Percentiles rank a stretch among this genome's conserved stretches.
Conservation (phyloP, 139 green algal genomes). For the Chlorella sp. region DNA sequence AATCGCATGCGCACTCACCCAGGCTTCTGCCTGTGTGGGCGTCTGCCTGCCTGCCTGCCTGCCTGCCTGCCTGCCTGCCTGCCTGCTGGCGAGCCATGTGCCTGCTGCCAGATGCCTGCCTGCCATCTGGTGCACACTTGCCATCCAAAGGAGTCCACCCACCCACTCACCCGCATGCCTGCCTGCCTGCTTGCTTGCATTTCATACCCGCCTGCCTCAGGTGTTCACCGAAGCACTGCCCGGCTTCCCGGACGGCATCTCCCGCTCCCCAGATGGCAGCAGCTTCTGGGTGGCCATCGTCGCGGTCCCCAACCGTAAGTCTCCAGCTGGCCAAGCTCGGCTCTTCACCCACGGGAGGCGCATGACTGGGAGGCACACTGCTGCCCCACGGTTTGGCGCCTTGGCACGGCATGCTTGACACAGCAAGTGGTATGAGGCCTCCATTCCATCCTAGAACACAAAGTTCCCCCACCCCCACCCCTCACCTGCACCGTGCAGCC, state of each 20-base stretch:
- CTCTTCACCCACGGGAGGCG: no score
- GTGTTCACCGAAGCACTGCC: slow-evolving; percentile 60
- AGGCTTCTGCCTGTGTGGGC: no score
- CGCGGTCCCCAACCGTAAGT: not conserved
- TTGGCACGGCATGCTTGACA: no score
- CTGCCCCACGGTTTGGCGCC: no score
- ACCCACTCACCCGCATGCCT: not conserved
- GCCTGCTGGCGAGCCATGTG: no score
- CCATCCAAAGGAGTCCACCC: no score
- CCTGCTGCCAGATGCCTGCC: not conserved
- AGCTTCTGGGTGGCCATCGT: slow-evolving; percentile 62
- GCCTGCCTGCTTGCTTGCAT: not conserved
- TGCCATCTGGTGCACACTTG: no score
- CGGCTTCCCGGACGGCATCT: slow-evolving; percentile 73
- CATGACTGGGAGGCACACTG: no score
- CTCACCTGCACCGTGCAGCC: not conserved
- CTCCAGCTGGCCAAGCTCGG: no score
- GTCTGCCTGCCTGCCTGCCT: not conserved
- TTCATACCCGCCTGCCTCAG: not conserved
- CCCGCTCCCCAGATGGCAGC: slow-evolving; percentile 41
- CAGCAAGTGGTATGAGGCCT: no score
- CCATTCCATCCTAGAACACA: not conserved
- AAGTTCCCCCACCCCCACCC: not conserved
- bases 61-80: slow-evolving; percentile 3
- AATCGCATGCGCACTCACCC: no score